A percentile compares a stretch with the other conserved stretches of the same genome.
Evolutionary conservation across 2,329 filamentous ascomycete species (phyloP).

Genomic region (Hirsutella rhossiliensis): DNA sequence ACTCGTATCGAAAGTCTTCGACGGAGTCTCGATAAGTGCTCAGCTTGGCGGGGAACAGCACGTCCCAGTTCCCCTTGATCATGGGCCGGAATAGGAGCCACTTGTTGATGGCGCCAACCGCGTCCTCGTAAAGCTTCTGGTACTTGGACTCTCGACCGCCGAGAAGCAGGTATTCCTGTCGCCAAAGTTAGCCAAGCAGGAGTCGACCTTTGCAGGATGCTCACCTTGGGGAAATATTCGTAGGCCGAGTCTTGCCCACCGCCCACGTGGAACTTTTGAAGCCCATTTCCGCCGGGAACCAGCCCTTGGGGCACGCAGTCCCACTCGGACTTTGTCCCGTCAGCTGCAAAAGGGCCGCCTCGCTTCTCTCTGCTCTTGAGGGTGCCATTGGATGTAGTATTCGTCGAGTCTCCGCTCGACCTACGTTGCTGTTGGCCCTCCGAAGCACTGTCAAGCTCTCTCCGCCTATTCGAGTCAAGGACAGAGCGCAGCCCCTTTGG

Average conservation of each 20-base stretch:
- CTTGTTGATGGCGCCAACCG: conserved; percentile 55
- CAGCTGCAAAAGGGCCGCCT: conserved; percentile 18
- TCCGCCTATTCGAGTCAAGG: conserved; percentile 1
- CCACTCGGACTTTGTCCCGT: conserved; percentile 21
- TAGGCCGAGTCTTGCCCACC: conserved; percentile 59
- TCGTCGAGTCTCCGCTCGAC: neutral
- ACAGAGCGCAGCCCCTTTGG: neutral
- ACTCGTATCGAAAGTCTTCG: conserved; percentile 32
- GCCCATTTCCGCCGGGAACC: conserved; percentile 28
- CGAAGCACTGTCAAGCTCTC: neutral
- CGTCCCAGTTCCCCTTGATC: conserved; percentile 51
- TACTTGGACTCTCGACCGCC: conserved; percentile 66
- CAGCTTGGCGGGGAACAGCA: conserved; percentile 63
- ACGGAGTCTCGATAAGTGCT: conserved; percentile 30
- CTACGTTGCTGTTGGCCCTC: conserved; percentile 4
- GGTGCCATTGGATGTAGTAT: neutral
- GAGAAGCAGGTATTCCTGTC: conserved; percentile 56
- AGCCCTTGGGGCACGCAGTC: conserved; percentile 51
- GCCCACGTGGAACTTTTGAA: conserved; percentile 46
- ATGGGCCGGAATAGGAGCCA: conserved; percentile 71
- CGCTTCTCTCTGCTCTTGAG: neutral
- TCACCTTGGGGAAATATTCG: conserved; percentile 55
- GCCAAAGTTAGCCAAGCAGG: conserved; percentile 15
- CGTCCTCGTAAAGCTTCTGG: conserved; percentile 56
- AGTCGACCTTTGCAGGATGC: neutral